Conservation (phyloP, 768 basidiomycete genomes). For the Mycena vulgaris region DNA sequence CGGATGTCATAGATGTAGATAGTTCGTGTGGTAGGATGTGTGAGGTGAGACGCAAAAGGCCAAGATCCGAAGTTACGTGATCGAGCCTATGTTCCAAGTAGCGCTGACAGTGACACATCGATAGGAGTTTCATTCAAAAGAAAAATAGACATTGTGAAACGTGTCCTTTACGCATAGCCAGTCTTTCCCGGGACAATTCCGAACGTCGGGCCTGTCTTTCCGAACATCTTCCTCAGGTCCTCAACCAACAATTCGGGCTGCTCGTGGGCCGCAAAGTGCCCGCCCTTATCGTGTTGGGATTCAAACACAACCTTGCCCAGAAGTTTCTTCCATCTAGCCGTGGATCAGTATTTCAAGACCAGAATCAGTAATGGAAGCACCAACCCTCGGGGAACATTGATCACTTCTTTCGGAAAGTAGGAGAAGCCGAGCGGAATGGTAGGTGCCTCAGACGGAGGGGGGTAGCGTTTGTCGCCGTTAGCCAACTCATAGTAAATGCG, state of each 20-base stretch:
- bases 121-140: not conserved
- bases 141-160: not conserved
- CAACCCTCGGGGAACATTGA: conserved; percentile 43
- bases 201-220: conserved; percentile 47
- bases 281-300: conserved; percentile 56
- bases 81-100: not conserved
- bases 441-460: conserved; percentile 19
- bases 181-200: conserved; percentile 44
- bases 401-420: conserved; percentile 63
- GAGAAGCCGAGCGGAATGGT: conserved; percentile 64
- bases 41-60: not conserved
- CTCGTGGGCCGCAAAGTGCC: conserved; percentile 62
- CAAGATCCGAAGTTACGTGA: not conserved
- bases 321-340: conserved; percentile 23
- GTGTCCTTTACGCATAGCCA: conserved; percentile 42
- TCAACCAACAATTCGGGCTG: conserved; percentile 49
- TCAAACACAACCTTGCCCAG: conserved; percentile 53
- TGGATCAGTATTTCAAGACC: conserved; percentile 44
- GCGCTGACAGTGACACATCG: not conserved
- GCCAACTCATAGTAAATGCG: conserved; percentile 70
- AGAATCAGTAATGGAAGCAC: conserved; percentile 25
- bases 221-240: conserved; percentile 64
- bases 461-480: conserved; percentile 36
- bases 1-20: conserved; percentile 4
- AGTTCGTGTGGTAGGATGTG: not conserved